Evolutionary conservation across 1,284 basidiomycete genomes (phyloP).

Genomic region (Melampsora americana): DNA sequence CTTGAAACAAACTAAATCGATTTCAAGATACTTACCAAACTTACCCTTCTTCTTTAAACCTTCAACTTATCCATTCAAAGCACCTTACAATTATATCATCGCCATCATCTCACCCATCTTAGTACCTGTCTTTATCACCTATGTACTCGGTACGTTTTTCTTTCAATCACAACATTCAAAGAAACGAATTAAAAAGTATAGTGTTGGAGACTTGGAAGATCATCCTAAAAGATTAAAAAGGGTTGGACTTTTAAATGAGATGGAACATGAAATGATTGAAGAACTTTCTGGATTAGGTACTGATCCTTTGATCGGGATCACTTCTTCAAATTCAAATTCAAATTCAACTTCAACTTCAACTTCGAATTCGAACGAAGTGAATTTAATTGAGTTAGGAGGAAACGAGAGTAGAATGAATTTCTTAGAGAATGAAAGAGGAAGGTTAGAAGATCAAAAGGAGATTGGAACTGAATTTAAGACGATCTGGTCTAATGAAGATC

Average conservation of each 20-base stretch:
- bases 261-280: conserved; percentile 30
- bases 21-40: conserved; percentile 6
- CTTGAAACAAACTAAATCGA: background rate
- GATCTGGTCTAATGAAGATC: background rate
- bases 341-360: background rate
- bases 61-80: conserved; percentile 24
- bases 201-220: conserved; percentile 17
- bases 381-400: background rate
- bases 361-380: background rate
- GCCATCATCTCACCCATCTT: conserved; percentile 23
- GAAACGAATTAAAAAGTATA: conserved; percentile 34
- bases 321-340: background rate
- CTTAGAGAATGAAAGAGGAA: background rate
- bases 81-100: conserved; percentile 27
- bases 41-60: conserved; percentile 34
- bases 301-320: background rate
- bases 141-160: conserved; percentile 25
- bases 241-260: conserved; percentile 26
- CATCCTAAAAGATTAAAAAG: conserved; percentile 9
- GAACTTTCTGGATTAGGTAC: conserved; percentile 25
- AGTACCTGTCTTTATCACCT: conserved; percentile 19
- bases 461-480: background rate
- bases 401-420: background rate
- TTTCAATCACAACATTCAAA: conserved; percentile 30
- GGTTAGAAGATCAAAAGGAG: background rate